Percentiles rank a stretch among this genome's conserved stretches.
Evolutionary conservation across 2,329 filamentous ascomycete species (phyloP).

Genomic region (Curvularia sp.): DNA sequence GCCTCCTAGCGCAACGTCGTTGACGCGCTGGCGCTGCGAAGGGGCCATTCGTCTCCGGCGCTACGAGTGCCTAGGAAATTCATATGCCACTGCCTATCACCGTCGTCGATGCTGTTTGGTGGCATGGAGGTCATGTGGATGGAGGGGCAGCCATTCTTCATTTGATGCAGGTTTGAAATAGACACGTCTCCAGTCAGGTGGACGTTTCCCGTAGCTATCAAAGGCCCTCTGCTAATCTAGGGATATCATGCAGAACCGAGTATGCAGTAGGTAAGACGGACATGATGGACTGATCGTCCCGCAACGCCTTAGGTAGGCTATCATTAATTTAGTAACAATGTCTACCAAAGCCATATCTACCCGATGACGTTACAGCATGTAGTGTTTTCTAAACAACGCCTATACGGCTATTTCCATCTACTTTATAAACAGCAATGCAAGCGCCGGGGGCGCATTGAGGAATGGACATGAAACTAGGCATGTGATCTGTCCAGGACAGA

Average conservation of each 20-base stretch:
- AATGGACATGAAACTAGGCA: not conserved
- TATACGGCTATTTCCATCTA: not conserved
- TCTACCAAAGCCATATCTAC: not conserved
- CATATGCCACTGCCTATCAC: not conserved
- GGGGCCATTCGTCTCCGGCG: slow-evolving; percentile 12
- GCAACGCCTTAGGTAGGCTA: slow-evolving; percentile 3
- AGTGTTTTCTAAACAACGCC: not conserved
- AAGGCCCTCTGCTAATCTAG: not conserved
- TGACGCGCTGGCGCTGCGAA: slow-evolving; percentile 16
- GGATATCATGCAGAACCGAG: not conserved
- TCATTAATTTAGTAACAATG: not conserved
- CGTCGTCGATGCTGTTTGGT: not conserved
- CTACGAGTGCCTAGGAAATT: slow-evolving; percentile 9
- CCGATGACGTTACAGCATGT: not conserved
- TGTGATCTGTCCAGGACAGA: slow-evolving; percentile 3
- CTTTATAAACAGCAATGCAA: not conserved
- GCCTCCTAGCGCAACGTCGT: slow-evolving; percentile 13
- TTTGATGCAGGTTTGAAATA: slow-evolving; percentile 2
- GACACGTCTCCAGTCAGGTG: slow-evolving; percentile 2
- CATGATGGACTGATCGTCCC: not conserved
- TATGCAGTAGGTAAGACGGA: slow-evolving; percentile 12
- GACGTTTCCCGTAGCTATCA: slow-evolving; percentile 1
- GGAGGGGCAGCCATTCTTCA: not conserved
- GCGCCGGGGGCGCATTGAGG: not conserved
- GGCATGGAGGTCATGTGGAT: not conserved